Evolutionary conservation across 805 yeast genomes (phyloP).

Genomic region (Metschnikowia lochheadii): DNA sequence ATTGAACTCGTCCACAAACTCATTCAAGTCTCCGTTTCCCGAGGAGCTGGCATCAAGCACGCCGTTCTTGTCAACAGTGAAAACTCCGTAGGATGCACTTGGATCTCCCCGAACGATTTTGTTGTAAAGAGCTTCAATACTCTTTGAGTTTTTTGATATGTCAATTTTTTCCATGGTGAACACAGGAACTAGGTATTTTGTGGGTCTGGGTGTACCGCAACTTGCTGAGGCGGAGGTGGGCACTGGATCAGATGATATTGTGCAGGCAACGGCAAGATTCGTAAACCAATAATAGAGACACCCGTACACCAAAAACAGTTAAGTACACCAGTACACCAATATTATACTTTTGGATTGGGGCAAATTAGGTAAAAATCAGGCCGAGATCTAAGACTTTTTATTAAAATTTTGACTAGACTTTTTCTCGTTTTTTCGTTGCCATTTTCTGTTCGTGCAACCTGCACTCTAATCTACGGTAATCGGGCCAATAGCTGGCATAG

Average conservation of each 20-base stretch:
- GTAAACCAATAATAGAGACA: too few species aligned
- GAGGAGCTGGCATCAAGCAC: conserved; percentile 43
- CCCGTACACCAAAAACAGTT: neutral
- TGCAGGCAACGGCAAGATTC: neutral
- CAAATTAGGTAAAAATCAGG: too few species aligned
- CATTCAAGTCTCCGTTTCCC: conserved; percentile 67
- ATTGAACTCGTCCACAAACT: conserved; percentile 75
- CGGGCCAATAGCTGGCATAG: conserved; percentile 1
- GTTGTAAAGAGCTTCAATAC: conserved; percentile 71
- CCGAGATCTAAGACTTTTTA: too few species aligned
- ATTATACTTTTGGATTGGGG: too few species aligned
- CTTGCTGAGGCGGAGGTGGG: neutral
- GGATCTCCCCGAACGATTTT: conserved; percentile 76
- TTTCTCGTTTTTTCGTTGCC: too few species aligned
- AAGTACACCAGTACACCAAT: too few species aligned
- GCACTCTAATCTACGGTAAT: neutral
- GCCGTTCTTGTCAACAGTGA: conserved; percentile 62
- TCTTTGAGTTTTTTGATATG: conserved; percentile 65
- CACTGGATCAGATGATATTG: conserved; percentile 1
- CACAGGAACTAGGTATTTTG: neutral
- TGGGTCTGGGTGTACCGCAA: neutral
- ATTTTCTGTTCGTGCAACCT: too few species aligned
- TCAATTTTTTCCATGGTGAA: conserved; percentile 51
- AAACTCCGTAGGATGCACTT: conserved; percentile 69
- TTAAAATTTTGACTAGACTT: too few species aligned